These are phyloP conservation scores for Vitis amurensis DNA, from an alignment of 164 flowering plant genomes.

Conservation along the genomic window DNA sequence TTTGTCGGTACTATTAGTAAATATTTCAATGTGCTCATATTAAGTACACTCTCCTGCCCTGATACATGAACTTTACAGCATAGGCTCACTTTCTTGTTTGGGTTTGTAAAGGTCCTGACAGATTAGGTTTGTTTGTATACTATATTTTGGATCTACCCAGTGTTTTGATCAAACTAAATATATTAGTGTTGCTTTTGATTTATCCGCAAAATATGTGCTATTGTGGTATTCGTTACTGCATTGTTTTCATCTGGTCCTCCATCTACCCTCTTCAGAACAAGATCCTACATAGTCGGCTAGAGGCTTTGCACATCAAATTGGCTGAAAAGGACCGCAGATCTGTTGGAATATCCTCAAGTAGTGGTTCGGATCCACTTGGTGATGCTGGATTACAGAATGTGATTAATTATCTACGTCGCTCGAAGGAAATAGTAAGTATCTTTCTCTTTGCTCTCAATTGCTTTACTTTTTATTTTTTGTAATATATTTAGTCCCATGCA, in stretches of 20 bases:
- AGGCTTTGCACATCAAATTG: slow-evolving; percentile 80
- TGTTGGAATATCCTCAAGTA: slow-evolving; percentile 41
- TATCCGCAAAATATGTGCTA: neutral
- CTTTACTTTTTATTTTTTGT: too few species aligned
- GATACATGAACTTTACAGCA: too few species aligned
- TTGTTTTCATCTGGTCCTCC: neutral
- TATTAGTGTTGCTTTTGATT: too few species aligned
- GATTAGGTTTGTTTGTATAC: too few species aligned
- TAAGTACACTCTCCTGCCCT: too few species aligned
- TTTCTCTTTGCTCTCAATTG: neutral
- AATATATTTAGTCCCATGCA: too few species aligned
- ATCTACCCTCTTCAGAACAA: slow-evolving; percentile 56
- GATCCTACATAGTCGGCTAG: slow-evolving; percentile 67
- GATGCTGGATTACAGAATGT: slow-evolving; percentile 76
- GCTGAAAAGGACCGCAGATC: slow-evolving; percentile 64
- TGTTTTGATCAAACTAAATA: too few species aligned
- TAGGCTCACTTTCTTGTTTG: too few species aligned
- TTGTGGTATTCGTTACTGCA: neutral
- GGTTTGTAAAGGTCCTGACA: too few species aligned
- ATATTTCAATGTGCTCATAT: too few species aligned
- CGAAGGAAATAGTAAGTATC: slow-evolving; percentile 76
- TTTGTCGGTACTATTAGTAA: too few species aligned
- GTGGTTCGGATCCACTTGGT: slow-evolving; percentile 23
- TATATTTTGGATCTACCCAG: too few species aligned
- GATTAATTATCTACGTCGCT: slow-evolving; percentile 69